phyloP scores from a whole-genome alignment of 2,329 filamentous ascomycete genomes.

The Chrysoporthe deuterocubensis region DNA sequence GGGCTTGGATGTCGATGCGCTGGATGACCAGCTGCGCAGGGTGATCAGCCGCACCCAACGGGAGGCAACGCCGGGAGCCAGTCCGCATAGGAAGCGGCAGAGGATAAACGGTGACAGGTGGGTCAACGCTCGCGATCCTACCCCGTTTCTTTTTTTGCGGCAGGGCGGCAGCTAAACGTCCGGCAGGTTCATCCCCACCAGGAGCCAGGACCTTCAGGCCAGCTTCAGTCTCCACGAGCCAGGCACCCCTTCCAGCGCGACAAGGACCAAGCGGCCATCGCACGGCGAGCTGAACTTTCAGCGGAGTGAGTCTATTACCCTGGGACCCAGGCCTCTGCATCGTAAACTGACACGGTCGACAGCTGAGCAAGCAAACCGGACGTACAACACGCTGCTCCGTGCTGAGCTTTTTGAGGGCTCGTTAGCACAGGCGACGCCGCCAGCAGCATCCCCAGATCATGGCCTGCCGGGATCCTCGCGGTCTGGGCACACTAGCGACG shows the following conservation, averaged over 20 bases:
- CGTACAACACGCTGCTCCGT: conserved; percentile 84
- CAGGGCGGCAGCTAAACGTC: conserved; percentile 20
- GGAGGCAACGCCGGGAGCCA: conserved; percentile 57
- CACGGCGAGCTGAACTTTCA: conserved; percentile 94
- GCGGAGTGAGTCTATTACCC: conserved; percentile 64
- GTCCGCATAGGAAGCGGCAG: conserved; percentile 62
- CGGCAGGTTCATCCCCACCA: conserved; percentile 88
- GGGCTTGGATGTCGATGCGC: conserved; percentile 53
- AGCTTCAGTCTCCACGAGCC: conserved; percentile 94
- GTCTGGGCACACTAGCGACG: conserved; percentile 62
- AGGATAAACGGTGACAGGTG: conserved; percentile 67
- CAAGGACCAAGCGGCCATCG: conserved; percentile 79
- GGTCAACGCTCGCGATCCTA: conserved; percentile 32
- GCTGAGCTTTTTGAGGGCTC: conserved; percentile 91
- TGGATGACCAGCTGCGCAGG: conserved; percentile 55
- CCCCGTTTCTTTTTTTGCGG: neutral
- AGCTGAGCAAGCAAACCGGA: conserved; percentile 94
- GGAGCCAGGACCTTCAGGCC: conserved; percentile 88
- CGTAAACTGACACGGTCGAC: conserved; percentile 31
- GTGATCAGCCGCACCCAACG: conserved; percentile 56
- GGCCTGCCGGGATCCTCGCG: conserved; percentile 53
- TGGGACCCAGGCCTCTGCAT: neutral
- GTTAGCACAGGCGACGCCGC: conserved; percentile 77
- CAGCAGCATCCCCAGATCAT: conserved; percentile 64
- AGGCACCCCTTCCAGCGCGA: conserved; percentile 88